phyloP scores from a whole-genome alignment of 257 asterid genomes.

The Avicennia marina region DNA sequence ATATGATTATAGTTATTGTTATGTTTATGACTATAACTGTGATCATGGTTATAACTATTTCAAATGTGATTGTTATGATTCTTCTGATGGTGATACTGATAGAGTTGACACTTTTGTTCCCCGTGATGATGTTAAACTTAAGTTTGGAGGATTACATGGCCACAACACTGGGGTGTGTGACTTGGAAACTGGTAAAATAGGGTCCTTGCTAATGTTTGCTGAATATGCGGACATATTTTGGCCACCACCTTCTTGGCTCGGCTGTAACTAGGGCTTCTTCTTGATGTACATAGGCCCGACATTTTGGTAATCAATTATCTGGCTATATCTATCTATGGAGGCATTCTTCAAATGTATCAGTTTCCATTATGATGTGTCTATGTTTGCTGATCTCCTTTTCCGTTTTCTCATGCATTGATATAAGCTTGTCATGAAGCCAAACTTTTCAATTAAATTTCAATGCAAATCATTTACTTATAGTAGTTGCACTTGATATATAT shows the following conservation, averaged over 20 bases:
- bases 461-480: too few relatives aligned
- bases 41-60: background rate
- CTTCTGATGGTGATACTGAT: background rate
- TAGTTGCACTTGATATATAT: too few relatives aligned
- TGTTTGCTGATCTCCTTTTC: too few relatives aligned
- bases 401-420: too few relatives aligned
- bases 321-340: background rate
- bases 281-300: background rate
- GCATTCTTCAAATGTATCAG: background rate
- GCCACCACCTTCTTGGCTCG: constrained; percentile 20
- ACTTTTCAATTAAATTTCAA: too few relatives aligned
- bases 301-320: background rate
- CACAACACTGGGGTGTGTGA: constrained; percentile 18
- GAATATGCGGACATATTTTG: constrained; percentile 18
- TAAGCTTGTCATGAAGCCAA: too few relatives aligned
- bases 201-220: constrained; percentile 12
- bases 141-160: constrained; percentile 15
- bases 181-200: constrained; percentile 10
- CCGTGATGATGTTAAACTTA: constrained; percentile 4
- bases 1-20: too few relatives aligned
- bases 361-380: too few relatives aligned
- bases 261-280: background rate
- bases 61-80: constrained; percentile 6
- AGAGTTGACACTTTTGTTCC: constrained; percentile 4
- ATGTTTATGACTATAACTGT: background rate